A percentile compares a stretch with the other conserved stretches of the same genome.
These are phyloP conservation scores for Perkinsus marinus DNA, from an alignment of 169 alveolate species.

Conservation along the genomic window DNA sequence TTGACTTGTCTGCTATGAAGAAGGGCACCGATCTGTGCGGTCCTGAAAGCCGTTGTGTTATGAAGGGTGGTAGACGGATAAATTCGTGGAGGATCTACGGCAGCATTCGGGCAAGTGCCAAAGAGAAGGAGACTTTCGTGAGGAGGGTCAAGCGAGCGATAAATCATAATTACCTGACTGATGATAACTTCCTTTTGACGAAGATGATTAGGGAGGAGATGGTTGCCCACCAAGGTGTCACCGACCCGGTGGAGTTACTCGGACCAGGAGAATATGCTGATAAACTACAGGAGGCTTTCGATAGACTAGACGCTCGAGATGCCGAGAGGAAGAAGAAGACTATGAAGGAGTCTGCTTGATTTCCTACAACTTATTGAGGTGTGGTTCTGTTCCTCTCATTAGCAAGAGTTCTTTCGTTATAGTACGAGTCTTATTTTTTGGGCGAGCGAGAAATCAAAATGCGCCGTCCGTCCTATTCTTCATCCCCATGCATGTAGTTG, in stretches of 20 bases:
- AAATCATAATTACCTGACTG: neutral
- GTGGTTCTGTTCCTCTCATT: too few relatives aligned
- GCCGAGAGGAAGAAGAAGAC: neutral
- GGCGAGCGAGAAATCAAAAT: neutral
- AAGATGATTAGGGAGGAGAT: neutral
- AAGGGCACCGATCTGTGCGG: neutral
- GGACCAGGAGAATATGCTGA: neutral
- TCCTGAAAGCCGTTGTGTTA: neutral
- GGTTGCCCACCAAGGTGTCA: neutral
- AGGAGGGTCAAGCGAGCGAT: neutral
- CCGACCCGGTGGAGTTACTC: neutral
- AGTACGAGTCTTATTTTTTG: neutral
- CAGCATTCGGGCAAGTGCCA: neutral
- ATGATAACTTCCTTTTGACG: neutral
- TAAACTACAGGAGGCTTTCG: neutral
- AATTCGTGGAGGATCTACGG: neutral
- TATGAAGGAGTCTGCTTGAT: neutral
- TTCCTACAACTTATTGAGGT: too few relatives aligned
- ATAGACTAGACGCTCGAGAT: neutral
- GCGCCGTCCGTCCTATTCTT: too few relatives aligned
- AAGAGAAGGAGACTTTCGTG: neutral
- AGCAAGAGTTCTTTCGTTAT: too few relatives aligned
- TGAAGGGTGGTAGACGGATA: neutral
- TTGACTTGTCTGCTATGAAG: slow-evolving; percentile 18
- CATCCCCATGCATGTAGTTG: too few relatives aligned